Evolutionary conservation across 2,329 filamentous ascomycete species (phyloP).

Genomic region (Colletotrichum scovillei): DNA sequence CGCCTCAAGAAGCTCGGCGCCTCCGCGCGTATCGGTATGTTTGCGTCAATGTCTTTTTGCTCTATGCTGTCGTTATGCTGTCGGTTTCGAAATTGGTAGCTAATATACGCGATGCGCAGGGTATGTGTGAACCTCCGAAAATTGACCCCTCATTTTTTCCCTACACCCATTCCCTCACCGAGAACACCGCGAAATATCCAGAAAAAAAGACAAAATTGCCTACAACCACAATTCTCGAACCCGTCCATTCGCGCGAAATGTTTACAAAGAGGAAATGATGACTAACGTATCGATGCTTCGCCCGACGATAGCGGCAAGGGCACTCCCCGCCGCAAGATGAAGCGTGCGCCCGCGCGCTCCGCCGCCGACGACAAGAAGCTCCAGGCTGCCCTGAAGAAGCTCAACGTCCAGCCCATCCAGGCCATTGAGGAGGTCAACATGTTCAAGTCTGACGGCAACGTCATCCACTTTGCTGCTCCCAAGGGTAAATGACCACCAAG

Average conservation of each 20-base stretch:
- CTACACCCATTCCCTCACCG: background rate
- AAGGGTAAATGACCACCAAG: constrained; percentile 75
- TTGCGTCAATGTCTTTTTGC: constrained; percentile 13
- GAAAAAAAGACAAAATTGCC: background rate
- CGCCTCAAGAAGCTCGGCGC: constrained; percentile 70
- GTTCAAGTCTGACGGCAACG: constrained; percentile 99
- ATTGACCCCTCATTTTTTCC: constrained; percentile 31
- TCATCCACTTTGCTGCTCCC: constrained; percentile 98
- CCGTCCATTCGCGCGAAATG: constrained; percentile 4
- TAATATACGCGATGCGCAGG: constrained; percentile 42
- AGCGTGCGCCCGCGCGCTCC: constrained; percentile 94
- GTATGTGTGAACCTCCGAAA: constrained; percentile 46
- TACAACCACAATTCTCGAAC: constrained; percentile 1
- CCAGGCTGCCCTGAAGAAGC: constrained; percentile 96
- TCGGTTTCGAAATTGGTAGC: constrained; percentile 6
- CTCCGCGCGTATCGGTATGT: constrained; percentile 75
- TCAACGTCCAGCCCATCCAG: constrained; percentile 99
- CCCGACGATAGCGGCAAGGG: constrained; percentile 82
- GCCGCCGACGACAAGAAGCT: constrained; percentile 99
- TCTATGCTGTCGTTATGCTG: background rate
- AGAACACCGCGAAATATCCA: background rate
- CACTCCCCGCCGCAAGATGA: constrained; percentile 96
- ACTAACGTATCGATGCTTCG: constrained; percentile 41
- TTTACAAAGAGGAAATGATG: constrained; percentile 34
- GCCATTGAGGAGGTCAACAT: constrained; percentile 99